phyloP scores from a whole-genome alignment of 768 basidiomycete species.

The Suillus americanus region DNA sequence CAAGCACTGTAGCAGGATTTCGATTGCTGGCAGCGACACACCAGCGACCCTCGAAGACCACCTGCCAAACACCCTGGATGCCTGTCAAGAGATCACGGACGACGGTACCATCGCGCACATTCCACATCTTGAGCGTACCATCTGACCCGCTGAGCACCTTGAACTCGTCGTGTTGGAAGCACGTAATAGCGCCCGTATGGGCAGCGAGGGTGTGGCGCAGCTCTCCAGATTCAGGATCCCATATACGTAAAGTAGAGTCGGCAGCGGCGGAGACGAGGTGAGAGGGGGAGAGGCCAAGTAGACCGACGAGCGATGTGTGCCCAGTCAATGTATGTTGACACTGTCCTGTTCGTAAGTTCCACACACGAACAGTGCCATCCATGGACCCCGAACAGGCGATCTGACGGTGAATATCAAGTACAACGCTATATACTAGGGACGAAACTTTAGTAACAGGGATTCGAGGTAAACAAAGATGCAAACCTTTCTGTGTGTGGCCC shows the following conservation, averaged over 20 bases:
- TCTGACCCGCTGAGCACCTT: conserved; percentile 95
- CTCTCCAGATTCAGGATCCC: conserved; percentile 87
- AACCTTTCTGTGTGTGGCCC: conserved; percentile 93
- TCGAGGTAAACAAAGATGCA: conserved; percentile 14
- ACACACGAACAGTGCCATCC: conserved; percentile 96
- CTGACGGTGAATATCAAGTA: conserved; percentile 80
- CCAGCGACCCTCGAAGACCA: conserved; percentile 91
- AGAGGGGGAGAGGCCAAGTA: conserved; percentile 87
- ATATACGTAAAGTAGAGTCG: conserved; percentile 91
- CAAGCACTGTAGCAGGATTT: conserved; percentile 72
- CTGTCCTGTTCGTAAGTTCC: conserved; percentile 83
- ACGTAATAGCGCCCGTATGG: conserved; percentile 97
- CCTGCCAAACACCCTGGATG: conserved; percentile 97
- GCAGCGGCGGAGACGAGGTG: conserved; percentile 95
- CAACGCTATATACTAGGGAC: conserved; percentile 86
- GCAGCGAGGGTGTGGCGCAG: conserved; percentile 81
- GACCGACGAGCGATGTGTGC: conserved; percentile 92
- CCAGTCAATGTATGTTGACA: conserved; percentile 82
- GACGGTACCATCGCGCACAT: conserved; percentile 81
- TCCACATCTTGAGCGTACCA: conserved; percentile 98
- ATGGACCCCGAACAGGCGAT: conserved; percentile 97
- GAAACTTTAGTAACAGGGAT: conserved; percentile 10
- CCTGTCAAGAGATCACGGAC: conserved; percentile 88
- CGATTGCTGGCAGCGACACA: conserved; percentile 93
- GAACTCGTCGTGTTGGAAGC: conserved; percentile 98